These are phyloP conservation scores for Russula lepida DNA, from an alignment of 768 basidiomycete species.

Conservation along the genomic window DNA sequence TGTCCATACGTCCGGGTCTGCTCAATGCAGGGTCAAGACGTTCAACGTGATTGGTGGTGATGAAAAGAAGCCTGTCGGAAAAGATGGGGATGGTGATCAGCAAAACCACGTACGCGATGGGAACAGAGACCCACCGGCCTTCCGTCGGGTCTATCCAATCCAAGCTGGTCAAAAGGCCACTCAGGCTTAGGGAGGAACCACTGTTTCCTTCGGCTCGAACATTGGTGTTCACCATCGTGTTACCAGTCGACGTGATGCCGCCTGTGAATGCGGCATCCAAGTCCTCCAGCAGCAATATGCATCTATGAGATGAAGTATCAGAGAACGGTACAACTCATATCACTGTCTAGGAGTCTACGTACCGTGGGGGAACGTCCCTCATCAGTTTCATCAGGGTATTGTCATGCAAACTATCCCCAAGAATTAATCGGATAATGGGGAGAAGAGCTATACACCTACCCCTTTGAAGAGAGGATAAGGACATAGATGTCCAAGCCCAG, in stretches of 20 bases:
- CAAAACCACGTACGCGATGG: background rate
- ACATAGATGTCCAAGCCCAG: conserved; percentile 88
- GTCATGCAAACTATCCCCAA: conserved; percentile 67
- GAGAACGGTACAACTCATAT: conserved; percentile 10
- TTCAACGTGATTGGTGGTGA: conserved; percentile 91
- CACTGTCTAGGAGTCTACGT: conserved; percentile 16
- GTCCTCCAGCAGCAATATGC: conserved; percentile 91
- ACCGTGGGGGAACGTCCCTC: conserved; percentile 82
- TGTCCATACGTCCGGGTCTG: conserved; percentile 88
- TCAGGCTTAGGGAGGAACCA: conserved; percentile 76
- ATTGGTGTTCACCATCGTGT: conserved; percentile 29
- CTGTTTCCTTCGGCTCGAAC: conserved; percentile 43
- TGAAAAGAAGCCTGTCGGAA: conserved; percentile 61
- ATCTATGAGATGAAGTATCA: conserved; percentile 37
- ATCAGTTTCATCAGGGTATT: conserved; percentile 79
- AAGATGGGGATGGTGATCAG: conserved; percentile 3
- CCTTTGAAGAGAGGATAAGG: conserved; percentile 79
- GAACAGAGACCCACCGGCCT: conserved; percentile 52
- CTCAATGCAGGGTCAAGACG: conserved; percentile 83
- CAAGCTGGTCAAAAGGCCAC: conserved; percentile 76
- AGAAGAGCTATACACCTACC: conserved; percentile 37
- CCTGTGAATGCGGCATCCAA: conserved; percentile 81
- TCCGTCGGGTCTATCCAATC: conserved; percentile 81
- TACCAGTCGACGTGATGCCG: conserved; percentile 46
- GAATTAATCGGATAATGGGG: conserved; percentile 10